A percentile compares a stretch with the other conserved stretches of the same genome.
Evolutionary conservation across 2,329 filamentous ascomycete genomes (phyloP).

Genomic region (Cercospora zeina): DNA sequence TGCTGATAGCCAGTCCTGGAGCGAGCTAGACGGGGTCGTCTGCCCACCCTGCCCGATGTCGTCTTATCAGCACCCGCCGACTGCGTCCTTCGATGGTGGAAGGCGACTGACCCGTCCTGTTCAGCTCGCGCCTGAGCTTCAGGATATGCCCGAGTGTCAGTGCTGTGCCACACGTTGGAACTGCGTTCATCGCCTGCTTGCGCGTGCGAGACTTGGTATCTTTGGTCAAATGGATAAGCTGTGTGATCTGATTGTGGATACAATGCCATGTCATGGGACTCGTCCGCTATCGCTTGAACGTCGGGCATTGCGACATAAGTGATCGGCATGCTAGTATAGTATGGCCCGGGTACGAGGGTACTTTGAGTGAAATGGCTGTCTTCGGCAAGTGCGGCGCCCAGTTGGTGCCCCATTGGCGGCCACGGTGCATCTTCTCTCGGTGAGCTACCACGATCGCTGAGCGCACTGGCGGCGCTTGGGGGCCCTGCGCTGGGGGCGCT

Average conservation of each 20-base stretch:
- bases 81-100: slow-evolving; percentile 26
- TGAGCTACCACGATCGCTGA: slow-evolving; percentile 14
- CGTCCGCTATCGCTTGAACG: slow-evolving; percentile 31
- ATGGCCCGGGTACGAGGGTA: neutral
- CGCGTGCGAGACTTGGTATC: slow-evolving; percentile 30
- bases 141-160: slow-evolving; percentile 10
- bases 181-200: neutral
- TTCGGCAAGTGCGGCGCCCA: neutral
- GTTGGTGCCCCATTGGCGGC: no score
- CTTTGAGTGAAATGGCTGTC: slow-evolving; percentile 8
- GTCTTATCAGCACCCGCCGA: slow-evolving; percentile 12
- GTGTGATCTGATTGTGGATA: neutral
- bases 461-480: slow-evolving; percentile 15
- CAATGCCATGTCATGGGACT: slow-evolving; percentile 20
- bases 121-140: slow-evolving; percentile 8
- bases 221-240: slow-evolving; percentile 26
- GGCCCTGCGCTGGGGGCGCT: slow-evolving; percentile 17
- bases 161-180: slow-evolving; percentile 1
- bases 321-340: neutral
- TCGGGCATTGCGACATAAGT: slow-evolving; percentile 32
- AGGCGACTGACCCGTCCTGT: neutral
- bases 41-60: slow-evolving; percentile 18
- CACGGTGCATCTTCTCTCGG: neutral
- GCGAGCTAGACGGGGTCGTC: slow-evolving; percentile 18
- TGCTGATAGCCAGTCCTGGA: slow-evolving; percentile 64